These are phyloP conservation scores for Fusarium heterosporum DNA, from an alignment of 2,329 filamentous ascomycete genomes.

Conservation along the genomic window DNA sequence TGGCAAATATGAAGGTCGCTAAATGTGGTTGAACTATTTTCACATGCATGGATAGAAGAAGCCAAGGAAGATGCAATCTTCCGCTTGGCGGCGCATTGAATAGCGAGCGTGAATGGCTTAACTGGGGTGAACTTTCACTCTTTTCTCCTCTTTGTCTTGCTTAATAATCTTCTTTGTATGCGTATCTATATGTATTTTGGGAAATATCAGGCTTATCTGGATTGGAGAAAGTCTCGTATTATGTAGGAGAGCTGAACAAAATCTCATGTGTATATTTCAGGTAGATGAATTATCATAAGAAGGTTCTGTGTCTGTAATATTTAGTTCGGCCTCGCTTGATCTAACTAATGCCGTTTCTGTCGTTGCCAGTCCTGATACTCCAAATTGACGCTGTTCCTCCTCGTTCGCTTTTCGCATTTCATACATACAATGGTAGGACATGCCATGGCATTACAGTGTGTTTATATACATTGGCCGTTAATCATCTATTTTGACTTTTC, in stretches of 20 bases:
- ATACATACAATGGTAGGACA: slow-evolving; percentile 1
- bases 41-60: slow-evolving; percentile 41
- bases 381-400: slow-evolving; percentile 17
- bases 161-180: slow-evolving; percentile 27
- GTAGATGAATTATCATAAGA: slow-evolving; percentile 23
- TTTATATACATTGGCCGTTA: slow-evolving; percentile 9
- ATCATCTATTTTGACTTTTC: slow-evolving; percentile 34
- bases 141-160: slow-evolving; percentile 25
- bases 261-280: slow-evolving; percentile 29
- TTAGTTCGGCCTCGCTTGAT: slow-evolving; percentile 23
- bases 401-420: slow-evolving; percentile 1
- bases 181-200: slow-evolving; percentile 24
- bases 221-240: slow-evolving; percentile 18
- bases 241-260: slow-evolving; percentile 26
- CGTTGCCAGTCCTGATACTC: slow-evolving; percentile 22
- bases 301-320: slow-evolving; percentile 6
- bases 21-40: slow-evolving; percentile 15
- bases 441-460: neutral
- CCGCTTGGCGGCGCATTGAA: slow-evolving; percentile 50
- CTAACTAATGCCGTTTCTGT: slow-evolving; percentile 22
- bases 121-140: slow-evolving; percentile 40
- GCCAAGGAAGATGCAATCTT: slow-evolving; percentile 35
- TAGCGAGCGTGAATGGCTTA: slow-evolving; percentile 46
- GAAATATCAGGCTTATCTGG: neutral
- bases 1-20: slow-evolving; percentile 77